These are phyloP conservation scores for Gossypium bickii DNA, from an alignment of 345 rosid species.

Conservation along the genomic window DNA sequence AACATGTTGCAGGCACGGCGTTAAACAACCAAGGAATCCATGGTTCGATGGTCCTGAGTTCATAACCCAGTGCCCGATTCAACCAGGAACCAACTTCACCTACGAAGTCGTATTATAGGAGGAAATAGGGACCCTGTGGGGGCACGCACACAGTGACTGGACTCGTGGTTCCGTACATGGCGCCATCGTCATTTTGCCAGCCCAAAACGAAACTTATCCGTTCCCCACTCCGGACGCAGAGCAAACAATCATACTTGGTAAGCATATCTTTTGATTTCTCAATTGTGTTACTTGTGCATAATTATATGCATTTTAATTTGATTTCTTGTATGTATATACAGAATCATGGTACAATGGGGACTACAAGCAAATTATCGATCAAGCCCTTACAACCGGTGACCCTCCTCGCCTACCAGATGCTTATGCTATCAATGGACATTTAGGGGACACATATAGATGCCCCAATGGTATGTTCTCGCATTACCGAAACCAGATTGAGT, in stretches of 20 bases:
- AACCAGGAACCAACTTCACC: slow-evolving; percentile 33
- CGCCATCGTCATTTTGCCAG: slow-evolving; percentile 26
- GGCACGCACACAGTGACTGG: slow-evolving; percentile 62
- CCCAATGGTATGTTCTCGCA: slow-evolving; percentile 16
- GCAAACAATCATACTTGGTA: slow-evolving; percentile 32
- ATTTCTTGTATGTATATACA: not conserved
- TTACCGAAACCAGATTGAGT: not conserved
- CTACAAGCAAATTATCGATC: slow-evolving; percentile 1
- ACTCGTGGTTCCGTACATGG: slow-evolving; percentile 39
- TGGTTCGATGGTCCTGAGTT: slow-evolving; percentile 51
- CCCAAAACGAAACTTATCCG: slow-evolving; percentile 22
- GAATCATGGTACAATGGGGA: slow-evolving; percentile 21
- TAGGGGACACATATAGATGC: slow-evolving; percentile 25
- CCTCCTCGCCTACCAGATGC: not conserved
- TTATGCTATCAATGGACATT: slow-evolving; percentile 32
- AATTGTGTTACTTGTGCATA: not conserved
- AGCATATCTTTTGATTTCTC: not conserved
- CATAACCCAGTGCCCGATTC: slow-evolving; percentile 47
- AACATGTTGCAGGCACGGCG: slow-evolving; percentile 6
- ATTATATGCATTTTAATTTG: not conserved
- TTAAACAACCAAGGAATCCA: slow-evolving; percentile 47
- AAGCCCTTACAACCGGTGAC: not conserved
- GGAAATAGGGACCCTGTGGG: slow-evolving; percentile 50
- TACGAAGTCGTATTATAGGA: slow-evolving; percentile 26
- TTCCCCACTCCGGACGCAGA: slow-evolving; percentile 29